Evolutionary conservation across 208 protist species (phyloP).

Genomic region (Trypanosoma conorhini): DNA sequence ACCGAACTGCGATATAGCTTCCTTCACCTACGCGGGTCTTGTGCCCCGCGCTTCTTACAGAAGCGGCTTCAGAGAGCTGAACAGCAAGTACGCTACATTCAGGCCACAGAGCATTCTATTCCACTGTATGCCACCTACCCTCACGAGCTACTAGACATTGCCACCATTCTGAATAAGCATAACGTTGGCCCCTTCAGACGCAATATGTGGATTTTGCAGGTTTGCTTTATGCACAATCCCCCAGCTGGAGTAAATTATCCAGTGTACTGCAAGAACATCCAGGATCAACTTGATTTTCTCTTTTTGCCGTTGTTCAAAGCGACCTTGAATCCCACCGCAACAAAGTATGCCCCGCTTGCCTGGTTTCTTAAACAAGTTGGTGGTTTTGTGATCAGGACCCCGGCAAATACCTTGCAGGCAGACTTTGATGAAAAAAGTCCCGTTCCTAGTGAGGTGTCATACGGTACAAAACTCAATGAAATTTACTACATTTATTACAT

Average conservation of each 20-base stretch:
- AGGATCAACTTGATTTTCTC: constrained; percentile 96
- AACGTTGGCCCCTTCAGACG: constrained; percentile 72
- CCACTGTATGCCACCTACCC: constrained; percentile 75
- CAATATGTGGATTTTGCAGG: constrained; percentile 95
- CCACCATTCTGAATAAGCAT: constrained; percentile 51
- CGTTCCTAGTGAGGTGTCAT: constrained; percentile 62
- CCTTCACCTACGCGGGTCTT: constrained; percentile 56
- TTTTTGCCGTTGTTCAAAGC: constrained; percentile 98
- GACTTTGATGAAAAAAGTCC: constrained; percentile 63
- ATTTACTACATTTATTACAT: constrained; percentile 98
- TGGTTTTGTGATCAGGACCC: constrained; percentile 86
- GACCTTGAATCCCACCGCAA: constrained; percentile 79
- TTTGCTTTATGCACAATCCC: constrained; percentile 76
- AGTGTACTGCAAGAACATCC: constrained; percentile 77
- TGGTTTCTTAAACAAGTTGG: constrained; percentile 92
- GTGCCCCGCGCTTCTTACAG: constrained; percentile 56
- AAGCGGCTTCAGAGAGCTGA: constrained; percentile 58
- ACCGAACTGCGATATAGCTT: constrained; percentile 85
- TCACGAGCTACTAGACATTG: constrained; percentile 61
- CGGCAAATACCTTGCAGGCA: constrained; percentile 35
- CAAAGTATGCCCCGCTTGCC: constrained; percentile 80
- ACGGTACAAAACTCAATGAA: constrained; percentile 92
- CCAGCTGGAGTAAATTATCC: constrained; percentile 40
- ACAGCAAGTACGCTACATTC: constrained; percentile 36
- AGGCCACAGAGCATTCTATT: constrained; percentile 84